Conservation (phyloP, 129 eudicot genomes). For the Chrysanthemum makinoi region DNA sequence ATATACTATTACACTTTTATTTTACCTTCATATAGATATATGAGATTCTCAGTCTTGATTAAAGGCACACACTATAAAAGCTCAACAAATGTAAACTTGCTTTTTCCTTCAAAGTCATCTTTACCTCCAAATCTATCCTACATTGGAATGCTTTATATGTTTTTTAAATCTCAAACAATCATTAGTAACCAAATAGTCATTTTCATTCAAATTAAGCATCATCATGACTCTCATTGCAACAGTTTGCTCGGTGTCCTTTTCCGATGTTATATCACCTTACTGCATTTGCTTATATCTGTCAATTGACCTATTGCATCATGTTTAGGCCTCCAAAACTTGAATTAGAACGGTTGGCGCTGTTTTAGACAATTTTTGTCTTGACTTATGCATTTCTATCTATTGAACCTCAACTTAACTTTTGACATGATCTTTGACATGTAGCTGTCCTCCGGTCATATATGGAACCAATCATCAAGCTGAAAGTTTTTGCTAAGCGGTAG, state of each 20-base stretch:
- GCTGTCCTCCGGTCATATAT: conserved; percentile 53
- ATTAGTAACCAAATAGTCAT: conserved; percentile 11
- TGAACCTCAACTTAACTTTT: conserved; percentile 27
- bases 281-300: conserved; percentile 33
- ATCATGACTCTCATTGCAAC: conserved; percentile 26
- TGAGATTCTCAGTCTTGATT: not conserved
- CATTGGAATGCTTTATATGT: not conserved
- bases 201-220: conserved; percentile 23
- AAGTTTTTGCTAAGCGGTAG: conserved; percentile 26
- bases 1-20: not conserved
- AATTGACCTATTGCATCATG: conserved; percentile 31
- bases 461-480: conserved; percentile 81
- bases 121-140: not conserved
- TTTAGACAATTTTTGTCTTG: conserved; percentile 28
- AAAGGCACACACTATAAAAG: not conserved
- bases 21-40: not conserved
- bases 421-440: conserved; percentile 24
- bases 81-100: not conserved
- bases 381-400: conserved; percentile 24
- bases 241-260: conserved; percentile 29
- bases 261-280: conserved; percentile 20
- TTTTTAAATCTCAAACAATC: too few relatives aligned
- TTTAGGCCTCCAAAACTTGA: conserved; percentile 49
- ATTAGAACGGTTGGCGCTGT: conserved; percentile 31
- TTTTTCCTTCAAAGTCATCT: not conserved